phyloP scores from a whole-genome alignment of 2,329 filamentous ascomycete species.

The Alternaria sp. region DNA sequence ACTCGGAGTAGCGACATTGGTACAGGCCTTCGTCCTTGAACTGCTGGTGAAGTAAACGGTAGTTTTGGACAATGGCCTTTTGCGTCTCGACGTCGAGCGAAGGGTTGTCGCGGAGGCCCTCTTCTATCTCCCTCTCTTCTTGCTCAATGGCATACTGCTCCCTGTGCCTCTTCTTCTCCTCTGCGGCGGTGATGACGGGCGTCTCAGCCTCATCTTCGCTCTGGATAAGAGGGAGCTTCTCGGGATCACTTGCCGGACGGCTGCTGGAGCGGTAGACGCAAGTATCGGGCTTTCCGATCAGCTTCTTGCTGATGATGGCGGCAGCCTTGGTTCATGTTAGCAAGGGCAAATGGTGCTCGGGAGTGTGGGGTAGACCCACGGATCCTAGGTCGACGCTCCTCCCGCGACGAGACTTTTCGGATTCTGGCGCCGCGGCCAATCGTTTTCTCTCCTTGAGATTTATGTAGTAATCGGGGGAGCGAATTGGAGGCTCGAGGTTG shows the following conservation, averaged over 20 bases:
- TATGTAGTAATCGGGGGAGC: constrained; percentile 55
- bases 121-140: constrained; percentile 49
- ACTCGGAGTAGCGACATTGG: constrained; percentile 65
- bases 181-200: constrained; percentile 9
- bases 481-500: constrained; percentile 68
- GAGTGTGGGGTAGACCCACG: constrained; percentile 29
- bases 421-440: constrained; percentile 5
- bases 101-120: constrained; percentile 53
- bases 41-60: constrained; percentile 64
- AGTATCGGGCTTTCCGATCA: constrained; percentile 26
- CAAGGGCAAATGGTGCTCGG: constrained; percentile 4
- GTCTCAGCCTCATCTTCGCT: constrained; percentile 16
- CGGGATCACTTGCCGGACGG: constrained; percentile 24
- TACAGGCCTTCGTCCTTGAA: constrained; percentile 66
- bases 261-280: constrained; percentile 32
- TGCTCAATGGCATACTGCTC: constrained; percentile 44
- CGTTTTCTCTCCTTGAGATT: constrained; percentile 29
- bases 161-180: constrained; percentile 32
- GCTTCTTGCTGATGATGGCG: constrained; percentile 36
- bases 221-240: constrained; percentile 32
- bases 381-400: constrained; percentile 41
- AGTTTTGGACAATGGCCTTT: constrained; percentile 63
- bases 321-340: constrained; percentile 38
- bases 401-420: constrained; percentile 22
- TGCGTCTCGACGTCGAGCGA: constrained; percentile 65